phyloP scores from a whole-genome alignment of 208 protist genomes.

The Crithidia thermophila region DNA sequence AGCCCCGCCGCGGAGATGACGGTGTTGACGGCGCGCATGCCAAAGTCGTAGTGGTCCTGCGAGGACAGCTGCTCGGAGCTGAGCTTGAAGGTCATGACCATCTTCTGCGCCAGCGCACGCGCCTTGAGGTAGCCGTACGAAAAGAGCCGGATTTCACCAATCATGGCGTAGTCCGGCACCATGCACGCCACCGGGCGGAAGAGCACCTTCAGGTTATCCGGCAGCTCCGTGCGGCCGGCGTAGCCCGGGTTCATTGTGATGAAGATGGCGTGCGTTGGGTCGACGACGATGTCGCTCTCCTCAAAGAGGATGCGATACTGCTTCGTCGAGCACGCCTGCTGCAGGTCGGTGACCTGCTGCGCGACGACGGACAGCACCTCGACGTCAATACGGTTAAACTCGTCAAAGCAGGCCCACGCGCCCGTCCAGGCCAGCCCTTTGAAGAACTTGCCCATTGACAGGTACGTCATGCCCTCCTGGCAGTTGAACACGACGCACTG shows the following conservation, averaged over 20 bases:
- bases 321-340: conserved; percentile 93
- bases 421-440: conserved; percentile 97
- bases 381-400: conserved; percentile 99
- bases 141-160: conserved; percentile 98
- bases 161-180: conserved; percentile 99
- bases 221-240: conserved; percentile 97
- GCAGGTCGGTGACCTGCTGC: conserved; percentile 96
- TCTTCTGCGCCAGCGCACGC: conserved; percentile 95
- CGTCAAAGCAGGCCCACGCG: conserved; percentile 99
- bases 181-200: conserved; percentile 99
- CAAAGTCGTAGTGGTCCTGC: conserved; percentile 99
- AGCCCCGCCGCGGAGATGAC: conserved; percentile 98
- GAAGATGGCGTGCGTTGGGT: conserved; percentile 96
- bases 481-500: conserved; percentile 99
- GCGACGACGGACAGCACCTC: conserved; percentile 97
- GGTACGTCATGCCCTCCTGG: conserved; percentile 96
- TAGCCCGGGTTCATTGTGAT: conserved; percentile 99
- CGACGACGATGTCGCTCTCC: conserved; percentile 93
- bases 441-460: conserved; percentile 98
- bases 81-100: conserved; percentile 98
- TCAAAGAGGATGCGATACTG: conserved; percentile 96
- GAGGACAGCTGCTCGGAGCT: conserved; percentile 98
- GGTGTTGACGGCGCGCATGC: conserved; percentile 99
- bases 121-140: conserved; percentile 98
- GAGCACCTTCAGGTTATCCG: conserved; percentile 98